These are phyloP conservation scores for Pyricularia pennisetigena DNA, from an alignment of 2,329 filamentous ascomycete genomes.

Conservation along the genomic window DNA sequence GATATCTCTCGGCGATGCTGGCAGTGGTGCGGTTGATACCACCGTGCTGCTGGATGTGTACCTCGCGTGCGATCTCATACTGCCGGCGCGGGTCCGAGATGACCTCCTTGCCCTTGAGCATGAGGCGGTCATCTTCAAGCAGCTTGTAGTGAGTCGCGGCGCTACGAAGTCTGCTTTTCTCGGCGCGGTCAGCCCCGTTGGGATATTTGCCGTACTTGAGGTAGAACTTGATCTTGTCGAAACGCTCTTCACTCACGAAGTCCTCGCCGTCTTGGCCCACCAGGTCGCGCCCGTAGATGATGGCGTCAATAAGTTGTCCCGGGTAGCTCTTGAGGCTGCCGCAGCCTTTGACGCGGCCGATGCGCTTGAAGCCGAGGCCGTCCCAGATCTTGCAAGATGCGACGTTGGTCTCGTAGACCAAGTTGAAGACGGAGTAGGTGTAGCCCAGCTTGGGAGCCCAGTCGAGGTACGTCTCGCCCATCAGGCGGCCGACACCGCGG, in stretches of 20 bases:
- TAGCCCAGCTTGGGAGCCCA: slow-evolving; percentile 77
- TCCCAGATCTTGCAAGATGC: slow-evolving; percentile 89
- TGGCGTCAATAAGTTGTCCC: slow-evolving; percentile 61
- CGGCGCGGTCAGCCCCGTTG: slow-evolving; percentile 82
- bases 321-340: slow-evolving; percentile 61
- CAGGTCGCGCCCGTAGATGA: slow-evolving; percentile 65
- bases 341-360: slow-evolving; percentile 68
- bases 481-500: slow-evolving; percentile 63
- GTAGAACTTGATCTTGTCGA: slow-evolving; percentile 98
- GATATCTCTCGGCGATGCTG: slow-evolving; percentile 84
- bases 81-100: slow-evolving; percentile 83
- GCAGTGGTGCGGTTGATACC: slow-evolving; percentile 99
- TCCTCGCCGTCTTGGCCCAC: slow-evolving; percentile 56
- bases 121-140: slow-evolving; percentile 65
- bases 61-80: slow-evolving; percentile 74
- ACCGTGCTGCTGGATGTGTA: slow-evolving; percentile 69
- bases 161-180: slow-evolving; percentile 88
- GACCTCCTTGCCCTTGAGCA: slow-evolving; percentile 97
- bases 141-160: slow-evolving; percentile 95
- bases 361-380: slow-evolving; percentile 82
- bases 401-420: slow-evolving; percentile 90
- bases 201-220: slow-evolving; percentile 92
- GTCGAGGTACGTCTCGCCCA: slow-evolving; percentile 69
- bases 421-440: slow-evolving; percentile 86
- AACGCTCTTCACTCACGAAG: slow-evolving; percentile 86